Evolutionary conservation across 352 stramenopile species (phyloP).

Genomic region (Pythium utonaiense): DNA sequence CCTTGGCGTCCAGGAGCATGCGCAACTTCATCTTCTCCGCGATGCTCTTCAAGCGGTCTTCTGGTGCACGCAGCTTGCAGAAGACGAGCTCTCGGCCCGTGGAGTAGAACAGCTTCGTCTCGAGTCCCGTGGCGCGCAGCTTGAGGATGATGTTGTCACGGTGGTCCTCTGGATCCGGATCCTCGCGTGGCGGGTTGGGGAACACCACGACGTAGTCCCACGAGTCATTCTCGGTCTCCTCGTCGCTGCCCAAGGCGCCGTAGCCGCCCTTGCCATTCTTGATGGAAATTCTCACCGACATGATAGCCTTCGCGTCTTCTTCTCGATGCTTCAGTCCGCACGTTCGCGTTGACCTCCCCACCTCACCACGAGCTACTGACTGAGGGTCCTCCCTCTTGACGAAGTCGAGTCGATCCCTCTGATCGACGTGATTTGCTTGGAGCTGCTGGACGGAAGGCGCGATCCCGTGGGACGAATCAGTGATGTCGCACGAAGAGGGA

Average conservation of each 20-base stretch:
- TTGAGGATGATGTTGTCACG: conserved; percentile 78
- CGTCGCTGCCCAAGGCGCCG: conserved; percentile 83
- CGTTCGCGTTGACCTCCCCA: not conserved
- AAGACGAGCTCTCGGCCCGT: conserved; percentile 64
- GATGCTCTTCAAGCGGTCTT: conserved; percentile 67
- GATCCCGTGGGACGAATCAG: conserved; percentile 2
- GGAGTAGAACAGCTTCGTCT: conserved; percentile 75
- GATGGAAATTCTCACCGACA: conserved; percentile 11
- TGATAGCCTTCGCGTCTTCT: conserved; percentile 24
- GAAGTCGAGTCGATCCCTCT: not conserved
- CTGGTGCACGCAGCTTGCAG: conserved; percentile 76
- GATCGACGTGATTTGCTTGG: not conserved
- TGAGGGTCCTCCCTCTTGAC: not conserved
- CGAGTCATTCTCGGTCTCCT: conserved; percentile 69
- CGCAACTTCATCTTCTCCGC: conserved; percentile 74
- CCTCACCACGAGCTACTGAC: not conserved
- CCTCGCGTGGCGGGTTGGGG: conserved; percentile 61
- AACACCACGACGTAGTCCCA: conserved; percentile 89
- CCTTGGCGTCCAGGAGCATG: conserved; percentile 60
- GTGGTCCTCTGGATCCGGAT: conserved; percentile 55
- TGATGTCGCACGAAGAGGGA: conserved; percentile 13
- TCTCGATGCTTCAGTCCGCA: not conserved
- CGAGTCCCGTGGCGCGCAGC: conserved; percentile 55
- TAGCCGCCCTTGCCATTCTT: conserved; percentile 45
- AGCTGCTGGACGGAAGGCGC: conserved; percentile 15